Evolutionary conservation across 805 yeast genomes (phyloP).

Genomic region (Candida chauliodis): DNA sequence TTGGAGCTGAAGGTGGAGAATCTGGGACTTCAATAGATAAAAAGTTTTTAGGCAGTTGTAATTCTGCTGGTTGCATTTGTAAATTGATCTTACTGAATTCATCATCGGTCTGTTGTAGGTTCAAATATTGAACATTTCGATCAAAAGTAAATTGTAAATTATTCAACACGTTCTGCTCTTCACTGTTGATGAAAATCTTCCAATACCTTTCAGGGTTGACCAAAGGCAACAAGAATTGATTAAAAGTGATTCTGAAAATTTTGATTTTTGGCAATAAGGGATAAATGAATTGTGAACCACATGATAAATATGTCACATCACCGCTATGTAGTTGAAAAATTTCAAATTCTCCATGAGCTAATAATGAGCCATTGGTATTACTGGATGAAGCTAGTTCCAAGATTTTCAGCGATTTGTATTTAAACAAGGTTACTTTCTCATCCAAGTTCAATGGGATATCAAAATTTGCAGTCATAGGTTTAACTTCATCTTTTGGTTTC

Average conservation of each 20-base stretch:
- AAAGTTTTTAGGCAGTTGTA: constrained; percentile 10
- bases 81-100: not conserved
- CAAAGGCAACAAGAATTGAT: constrained; percentile 58
- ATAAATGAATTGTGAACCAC: constrained; percentile 65
- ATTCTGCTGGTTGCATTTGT: constrained; percentile 7
- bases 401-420: constrained; percentile 28
- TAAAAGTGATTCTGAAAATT: constrained; percentile 46
- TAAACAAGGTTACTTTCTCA: constrained; percentile 34
- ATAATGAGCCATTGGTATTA: constrained; percentile 39
- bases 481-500: not conserved
- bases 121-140: constrained; percentile 40
- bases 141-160: constrained; percentile 36
- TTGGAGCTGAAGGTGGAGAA: constrained; percentile 43
- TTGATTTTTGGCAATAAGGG: constrained; percentile 68
- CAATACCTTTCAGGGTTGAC: constrained; percentile 76
- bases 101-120: constrained; percentile 12
- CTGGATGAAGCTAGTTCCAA: constrained; percentile 25
- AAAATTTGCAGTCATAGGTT: not conserved
- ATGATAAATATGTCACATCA: constrained; percentile 56
- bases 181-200: constrained; percentile 45
- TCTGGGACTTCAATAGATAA: constrained; percentile 34
- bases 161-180: constrained; percentile 21
- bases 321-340: constrained; percentile 57
- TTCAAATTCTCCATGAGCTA: constrained; percentile 60
- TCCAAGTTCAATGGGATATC: constrained; percentile 22